phyloP scores from a whole-genome alignment of 106 monocot species.

The Xerophyta viscosa region DNA sequence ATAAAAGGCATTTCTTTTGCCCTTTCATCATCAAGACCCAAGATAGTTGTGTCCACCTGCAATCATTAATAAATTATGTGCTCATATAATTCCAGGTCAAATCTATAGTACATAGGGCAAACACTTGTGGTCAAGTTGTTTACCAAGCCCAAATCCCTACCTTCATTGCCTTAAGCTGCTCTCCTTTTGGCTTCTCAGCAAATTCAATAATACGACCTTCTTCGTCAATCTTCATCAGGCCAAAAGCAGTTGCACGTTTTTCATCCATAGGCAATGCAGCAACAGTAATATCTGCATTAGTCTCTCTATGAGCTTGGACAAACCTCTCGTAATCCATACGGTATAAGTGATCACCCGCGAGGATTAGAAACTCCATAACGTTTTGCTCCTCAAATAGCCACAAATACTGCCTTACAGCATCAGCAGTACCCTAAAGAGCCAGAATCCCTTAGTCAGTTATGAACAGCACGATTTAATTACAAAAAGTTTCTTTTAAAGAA shows the following conservation, averaged over 20 bases:
- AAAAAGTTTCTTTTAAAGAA: no score
- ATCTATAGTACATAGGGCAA: no score
- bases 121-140: no score
- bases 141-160: no score
- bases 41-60: constrained; percentile 92
- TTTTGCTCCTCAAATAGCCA: constrained; percentile 96
- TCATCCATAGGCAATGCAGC: constrained; percentile 97
- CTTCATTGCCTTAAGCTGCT: constrained; percentile 89
- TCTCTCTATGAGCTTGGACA: constrained; percentile 95
- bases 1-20: constrained; percentile 92
- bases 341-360: constrained; percentile 95
- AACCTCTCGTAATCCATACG: constrained; percentile 98
- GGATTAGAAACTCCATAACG: constrained; percentile 82
- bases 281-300: constrained; percentile 93
- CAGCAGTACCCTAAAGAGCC: constrained; percentile 72
- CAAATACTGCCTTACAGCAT: constrained; percentile 93
- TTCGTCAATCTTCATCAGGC: constrained; percentile 95
- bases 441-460: background rate
- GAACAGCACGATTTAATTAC: no score
- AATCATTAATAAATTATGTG: background rate
- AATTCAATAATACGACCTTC: constrained; percentile 95
- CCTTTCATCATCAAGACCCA: constrained; percentile 84
- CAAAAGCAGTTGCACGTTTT: constrained; percentile 80
- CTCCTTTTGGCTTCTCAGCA: constrained; percentile 94
- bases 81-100: no score